Conservation (phyloP, 169 alveolate species). For the Cryptosporidium xiaoi region DNA sequence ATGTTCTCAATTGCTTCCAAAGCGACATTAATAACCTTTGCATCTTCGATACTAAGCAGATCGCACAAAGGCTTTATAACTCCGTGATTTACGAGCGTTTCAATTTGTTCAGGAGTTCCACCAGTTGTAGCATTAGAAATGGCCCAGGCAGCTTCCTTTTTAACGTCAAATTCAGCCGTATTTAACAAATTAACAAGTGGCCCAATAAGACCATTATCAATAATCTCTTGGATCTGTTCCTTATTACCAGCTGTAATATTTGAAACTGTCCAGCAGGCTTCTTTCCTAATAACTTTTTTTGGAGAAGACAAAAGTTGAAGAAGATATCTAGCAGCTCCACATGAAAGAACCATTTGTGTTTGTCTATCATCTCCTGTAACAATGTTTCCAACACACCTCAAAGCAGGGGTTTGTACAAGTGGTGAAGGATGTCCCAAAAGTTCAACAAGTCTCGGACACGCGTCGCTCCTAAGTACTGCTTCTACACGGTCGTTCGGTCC, state of each 20-base stretch:
- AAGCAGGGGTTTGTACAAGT: constrained; percentile 94
- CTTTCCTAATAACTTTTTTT: constrained; percentile 93
- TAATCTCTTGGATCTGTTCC: constrained; percentile 90
- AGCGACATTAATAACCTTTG: constrained; percentile 91
- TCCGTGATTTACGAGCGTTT: constrained; percentile 90
- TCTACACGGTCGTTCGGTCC: constrained; percentile 92
- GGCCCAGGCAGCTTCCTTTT: constrained; percentile 99
- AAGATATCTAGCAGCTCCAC: constrained; percentile 91
- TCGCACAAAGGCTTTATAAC: constrained; percentile 90
- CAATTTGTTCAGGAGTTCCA: constrained; percentile 88
- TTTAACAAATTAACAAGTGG: constrained; percentile 86
- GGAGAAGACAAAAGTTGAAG: constrained; percentile 86
- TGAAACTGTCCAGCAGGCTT: constrained; percentile 97
- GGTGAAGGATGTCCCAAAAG: constrained; percentile 87
- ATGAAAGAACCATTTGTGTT: constrained; percentile 92
- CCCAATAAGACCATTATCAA: constrained; percentile 86
- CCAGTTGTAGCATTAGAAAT: constrained; percentile 95
- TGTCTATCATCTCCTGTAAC: constrained; percentile 97
- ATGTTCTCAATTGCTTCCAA: constrained; percentile 93
- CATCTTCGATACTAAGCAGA: constrained; percentile 88
- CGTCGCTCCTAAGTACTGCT: constrained; percentile 89
- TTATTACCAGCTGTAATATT: constrained; percentile 94
- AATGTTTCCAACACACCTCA: constrained; percentile 96
- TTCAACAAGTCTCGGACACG: constrained; percentile 91
- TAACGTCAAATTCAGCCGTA: constrained; percentile 92